Base-by-base conservation (phyloP, 2,329 filamentous ascomycete genomes). In the Sporothrix brasiliensis region DNA sequence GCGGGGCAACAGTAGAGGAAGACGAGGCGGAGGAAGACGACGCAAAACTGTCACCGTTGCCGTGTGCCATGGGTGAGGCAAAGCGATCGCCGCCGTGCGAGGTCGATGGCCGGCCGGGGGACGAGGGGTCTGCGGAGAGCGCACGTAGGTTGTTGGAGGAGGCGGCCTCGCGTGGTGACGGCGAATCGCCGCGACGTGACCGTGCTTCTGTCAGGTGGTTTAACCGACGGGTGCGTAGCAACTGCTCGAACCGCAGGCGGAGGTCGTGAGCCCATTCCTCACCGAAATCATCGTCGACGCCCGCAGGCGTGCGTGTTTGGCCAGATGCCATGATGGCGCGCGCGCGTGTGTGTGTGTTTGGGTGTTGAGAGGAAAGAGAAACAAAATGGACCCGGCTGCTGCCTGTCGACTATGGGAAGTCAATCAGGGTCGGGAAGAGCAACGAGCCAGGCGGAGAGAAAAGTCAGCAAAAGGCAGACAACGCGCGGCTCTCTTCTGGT, bases 181-280 rank as follows among this genome's bases (percentile, higher is more conserved):
- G 90, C 49, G 90, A 90, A 67, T 84, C 83, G 52, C 84, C 85
- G 44, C 85, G 83, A 21, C 58, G 58, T 16, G 52, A 85, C 73
- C 86, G 84, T 47, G 89, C 88, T 74, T 89, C 87, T 76, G 91
- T 89, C 67, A 97, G 85, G 74, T 94, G 92, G 79, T 92, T 94
- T 84, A 97, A 89, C 79, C 93, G 88, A 83, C 92, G 94, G 71
- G 92, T 93, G 79, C 92, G 91, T 77, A 98, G 85, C 72, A 97
- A 83, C 74, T 93, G 91, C 79, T 97, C 92, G 79, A 97, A 97
- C 77, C 93, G 91, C 76, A 91, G 83, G 67, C 92, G 90, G 76
- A 98, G 83, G 72, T 93, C 92, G 76, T 88, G 86, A 34, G 93
- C 92, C 89, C 90, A 92, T 77, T 87, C 86, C 77, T 93, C 91